Evolutionary conservation across 345 rosid species (phyloP), one percentile per base, ranked within the genome.

Genomic region (Pistacia integerrima): DNA sequence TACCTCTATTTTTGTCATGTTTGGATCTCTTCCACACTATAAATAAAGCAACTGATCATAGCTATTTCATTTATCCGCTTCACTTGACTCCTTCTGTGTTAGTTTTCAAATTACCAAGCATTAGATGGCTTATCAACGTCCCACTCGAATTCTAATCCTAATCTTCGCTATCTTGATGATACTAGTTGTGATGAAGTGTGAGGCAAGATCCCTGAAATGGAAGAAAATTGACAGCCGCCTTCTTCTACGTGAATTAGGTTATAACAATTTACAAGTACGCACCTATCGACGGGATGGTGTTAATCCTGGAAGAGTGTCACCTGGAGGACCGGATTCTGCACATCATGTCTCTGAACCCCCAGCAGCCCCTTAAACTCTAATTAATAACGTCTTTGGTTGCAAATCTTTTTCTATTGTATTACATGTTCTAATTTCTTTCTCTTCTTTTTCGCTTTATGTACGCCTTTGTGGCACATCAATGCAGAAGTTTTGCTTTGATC

Each of bases 241-340:
- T 57, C 82, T 79, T 57, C 62, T 86, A 79, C 57, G 58, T 48
- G 67, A 79, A 11, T 52, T 81, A n/a, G 83, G 86, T 7, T 79
- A 79, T 58, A 35, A 54, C 17, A 54, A 56, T 22, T 16, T 70
- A 11, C 69, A 72, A 64, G 52, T 74, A 52, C 72, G 20, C 56
- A 44, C 46, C 38, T 69, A 48, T 58, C 70, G 65, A 14, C 69
- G 81, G 54, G 59, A 71, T 7, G 76, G 56, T 63, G 0, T 78
- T 14, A 44, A 44, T 4, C 8, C 72, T 3, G 74, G 66, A 1
- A 66, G 83, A 68, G 54, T 74, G 38, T 72, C 86, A 1, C 90
- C 88, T 0, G 87, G 76, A 11, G 90, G 88, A 48, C 88, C 90
- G 1, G 80, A 87, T 79, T 73, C 80, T 65, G 77, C 77, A 46